phyloP scores from a whole-genome alignment of 345 rosid genomes.

The Psidium guajava region DNA sequence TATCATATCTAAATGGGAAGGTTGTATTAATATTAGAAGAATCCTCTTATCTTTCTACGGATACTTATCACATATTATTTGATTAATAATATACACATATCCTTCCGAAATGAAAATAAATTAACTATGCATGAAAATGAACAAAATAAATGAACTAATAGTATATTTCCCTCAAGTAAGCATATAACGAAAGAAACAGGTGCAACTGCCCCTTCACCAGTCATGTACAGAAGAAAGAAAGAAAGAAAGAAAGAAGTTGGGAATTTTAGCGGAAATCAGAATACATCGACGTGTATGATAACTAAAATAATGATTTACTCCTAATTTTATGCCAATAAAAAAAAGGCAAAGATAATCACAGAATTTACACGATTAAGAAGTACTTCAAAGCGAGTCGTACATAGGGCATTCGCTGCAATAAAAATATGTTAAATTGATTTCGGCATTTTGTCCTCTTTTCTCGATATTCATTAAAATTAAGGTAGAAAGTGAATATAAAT shows the following conservation, averaged over 20 bases:
- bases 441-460: background rate
- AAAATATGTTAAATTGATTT: background rate
- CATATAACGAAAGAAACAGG: background rate
- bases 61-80: no score
- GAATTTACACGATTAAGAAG: background rate
- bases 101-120: background rate
- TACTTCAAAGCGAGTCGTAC: background rate
- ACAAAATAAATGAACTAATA: background rate
- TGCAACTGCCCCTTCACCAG: background rate
- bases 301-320: background rate
- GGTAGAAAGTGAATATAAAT: no score
- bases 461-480: background rate
- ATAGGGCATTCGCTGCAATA: background rate
- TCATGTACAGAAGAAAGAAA: background rate
- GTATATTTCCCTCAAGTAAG: background rate
- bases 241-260: background rate
- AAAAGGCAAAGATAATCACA: background rate
- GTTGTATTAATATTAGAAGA: no score
- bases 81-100: background rate
- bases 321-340: background rate
- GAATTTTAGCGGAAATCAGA: background rate
- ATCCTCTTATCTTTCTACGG: no score
- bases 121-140: background rate
- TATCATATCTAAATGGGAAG: no score
- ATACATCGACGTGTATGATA: background rate